These are phyloP conservation scores for Alnus rubra DNA, from an alignment of 306 rosid genomes.

Conservation along the genomic window DNA sequence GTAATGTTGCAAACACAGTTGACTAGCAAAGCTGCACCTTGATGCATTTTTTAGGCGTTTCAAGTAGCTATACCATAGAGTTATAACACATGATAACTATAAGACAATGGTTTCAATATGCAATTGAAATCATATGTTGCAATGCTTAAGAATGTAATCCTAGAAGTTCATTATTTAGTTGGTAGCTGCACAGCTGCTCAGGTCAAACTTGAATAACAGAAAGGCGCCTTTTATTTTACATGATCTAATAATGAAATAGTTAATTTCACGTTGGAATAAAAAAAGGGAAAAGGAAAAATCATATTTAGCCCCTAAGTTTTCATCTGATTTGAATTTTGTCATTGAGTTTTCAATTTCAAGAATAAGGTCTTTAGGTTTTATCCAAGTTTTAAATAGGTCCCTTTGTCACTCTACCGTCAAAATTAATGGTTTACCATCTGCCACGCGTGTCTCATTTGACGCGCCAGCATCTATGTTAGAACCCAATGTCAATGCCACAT, in stretches of 20 bases:
- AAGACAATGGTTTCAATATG: neutral
- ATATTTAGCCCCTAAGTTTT: too few relatives aligned
- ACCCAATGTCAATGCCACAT: too few relatives aligned
- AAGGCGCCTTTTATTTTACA: neutral
- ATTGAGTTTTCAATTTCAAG: too few relatives aligned
- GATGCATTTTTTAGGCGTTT: neutral
- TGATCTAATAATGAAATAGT: neutral
- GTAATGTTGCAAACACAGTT: neutral
- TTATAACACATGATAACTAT: neutral
- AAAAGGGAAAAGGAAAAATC: too few relatives aligned
- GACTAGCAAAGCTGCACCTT: neutral
- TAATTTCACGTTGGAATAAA: conserved; percentile 1
- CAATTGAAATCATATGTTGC: neutral
- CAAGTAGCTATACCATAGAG: neutral
- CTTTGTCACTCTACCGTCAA: too few relatives aligned
- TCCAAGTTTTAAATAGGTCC: too few relatives aligned
- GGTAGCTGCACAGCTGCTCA: neutral
- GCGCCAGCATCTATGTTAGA: too few relatives aligned
- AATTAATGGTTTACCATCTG: too few relatives aligned
- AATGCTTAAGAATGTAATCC: neutral
- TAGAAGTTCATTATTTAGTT: neutral
- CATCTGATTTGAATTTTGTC: too few relatives aligned
- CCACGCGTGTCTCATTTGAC: too few relatives aligned
- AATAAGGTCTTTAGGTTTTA: too few relatives aligned
- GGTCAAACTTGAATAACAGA: neutral